A percentile compares a stretch with the other conserved stretches of the same genome.
Evolutionary conservation across 345 rosid genomes (phyloP).

Genomic region (Eucalyptus melliodora): DNA sequence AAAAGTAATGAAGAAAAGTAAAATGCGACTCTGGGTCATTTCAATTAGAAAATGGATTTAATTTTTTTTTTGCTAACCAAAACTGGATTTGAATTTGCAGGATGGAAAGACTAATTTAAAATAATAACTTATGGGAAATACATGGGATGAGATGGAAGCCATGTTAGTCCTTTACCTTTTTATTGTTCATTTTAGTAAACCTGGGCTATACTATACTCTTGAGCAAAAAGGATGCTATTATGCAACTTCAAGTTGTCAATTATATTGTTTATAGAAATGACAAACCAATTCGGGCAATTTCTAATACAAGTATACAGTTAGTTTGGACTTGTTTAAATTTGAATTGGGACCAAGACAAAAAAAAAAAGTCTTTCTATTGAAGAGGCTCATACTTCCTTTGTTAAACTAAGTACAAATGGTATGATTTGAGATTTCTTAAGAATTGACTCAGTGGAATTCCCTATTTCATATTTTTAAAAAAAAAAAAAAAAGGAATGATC

Average conservation of each 20-base stretch:
- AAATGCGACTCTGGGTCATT: background rate
- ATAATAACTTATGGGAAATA: background rate
- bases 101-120: background rate
- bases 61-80: background rate
- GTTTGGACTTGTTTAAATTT: too few relatives aligned
- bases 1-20: background rate
- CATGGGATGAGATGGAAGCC: background rate
- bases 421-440: background rate
- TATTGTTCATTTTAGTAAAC: background rate
- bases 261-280: background rate
- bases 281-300: too few relatives aligned
- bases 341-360: too few relatives aligned
- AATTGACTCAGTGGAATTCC: background rate
- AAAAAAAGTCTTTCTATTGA: too few relatives aligned
- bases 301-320: too few relatives aligned
- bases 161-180: background rate
- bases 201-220: background rate
- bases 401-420: background rate
- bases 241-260: background rate
- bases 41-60: background rate
- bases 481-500: background rate
- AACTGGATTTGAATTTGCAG: background rate
- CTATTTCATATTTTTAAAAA: rapidly evolving
- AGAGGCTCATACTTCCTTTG: background rate
- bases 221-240: background rate